Evolutionary conservation across 257 asterid genomes (phyloP), one percentile per base, ranked within the genome.

Genomic region (Nicotiana benthamiana): DNA sequence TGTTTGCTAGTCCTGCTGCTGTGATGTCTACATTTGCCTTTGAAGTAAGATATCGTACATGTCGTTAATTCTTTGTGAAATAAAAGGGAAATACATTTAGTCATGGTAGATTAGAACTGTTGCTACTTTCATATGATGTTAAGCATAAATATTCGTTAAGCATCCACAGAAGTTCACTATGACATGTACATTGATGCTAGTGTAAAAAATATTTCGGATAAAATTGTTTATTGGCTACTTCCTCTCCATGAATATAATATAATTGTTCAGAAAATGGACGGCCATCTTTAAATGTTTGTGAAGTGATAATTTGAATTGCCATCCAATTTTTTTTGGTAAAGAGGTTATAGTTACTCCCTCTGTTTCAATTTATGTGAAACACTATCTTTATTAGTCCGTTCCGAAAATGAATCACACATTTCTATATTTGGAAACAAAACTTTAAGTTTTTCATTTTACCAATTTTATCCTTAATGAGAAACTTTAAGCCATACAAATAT

Each of bases 1-100:
- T 87, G 28, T 67, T 87, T 52, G 86, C 88, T 51, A 80, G 88
- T 75, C 88, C 90, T 74, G 88, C 84, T 75, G 64, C 86, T 62
- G 90, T 82, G 54, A 66, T 84, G 32, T 84, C 82, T 80, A 51
- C 80, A 27, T 79, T 79, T 75, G 77, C 79, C 32, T 84, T 84
- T 40, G 83, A 87, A 76, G 90, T 87, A 77, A 82, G 85, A 80
- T 62, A 22, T 16, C 60, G 28, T 28, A 63, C 32, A 64, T 15
- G 34, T 48, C 9, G 4, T 24, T 32, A 24, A 9, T 74, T 46
- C 16, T 72, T 51, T 48, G 40, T 24, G 52, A 26, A 43, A 46
- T 72, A 48, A 43, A 56, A 70, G 36, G 36, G 22, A 70, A 72
- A 72, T 48, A 60, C 78, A 46, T 46, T 22, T 22, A 46, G 15